A percentile compares a stretch with the other conserved stretches of the same genome.
Conservation (phyloP, 805 yeast species). For the Yamadazyma sp. region DNA sequence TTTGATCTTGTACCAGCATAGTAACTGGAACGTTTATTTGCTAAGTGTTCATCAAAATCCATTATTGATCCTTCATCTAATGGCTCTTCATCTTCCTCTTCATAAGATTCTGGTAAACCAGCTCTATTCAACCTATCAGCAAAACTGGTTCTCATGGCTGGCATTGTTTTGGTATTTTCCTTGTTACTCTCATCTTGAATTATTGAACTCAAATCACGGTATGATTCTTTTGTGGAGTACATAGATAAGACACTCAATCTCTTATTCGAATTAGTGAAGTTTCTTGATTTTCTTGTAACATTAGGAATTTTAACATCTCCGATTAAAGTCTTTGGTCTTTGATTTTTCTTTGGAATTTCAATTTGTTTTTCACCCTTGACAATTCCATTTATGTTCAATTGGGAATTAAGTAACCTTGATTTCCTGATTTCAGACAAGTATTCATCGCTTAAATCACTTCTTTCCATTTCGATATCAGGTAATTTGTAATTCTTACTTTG, state of each 20-base stretch:
- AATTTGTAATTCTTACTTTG: conserved; percentile 23
- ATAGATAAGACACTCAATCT: conserved; percentile 70
- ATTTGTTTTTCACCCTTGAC: conserved; percentile 17
- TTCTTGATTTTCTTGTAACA: conserved; percentile 65
- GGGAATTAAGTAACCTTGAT: conserved; percentile 43
- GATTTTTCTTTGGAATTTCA: conserved; percentile 20
- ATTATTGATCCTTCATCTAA: conserved; percentile 36
- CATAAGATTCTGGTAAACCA: conserved; percentile 23
- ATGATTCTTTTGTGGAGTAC: conserved; percentile 66
- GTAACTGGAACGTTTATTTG: conserved; percentile 38
- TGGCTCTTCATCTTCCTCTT: conserved; percentile 26
- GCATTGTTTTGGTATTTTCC: conserved; percentile 11
- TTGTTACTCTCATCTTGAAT: conserved; percentile 22
- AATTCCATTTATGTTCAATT: conserved; percentile 25
- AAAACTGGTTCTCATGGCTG: conserved; percentile 36
- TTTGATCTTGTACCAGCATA: conserved; percentile 23
- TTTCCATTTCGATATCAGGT: conserved; percentile 35
- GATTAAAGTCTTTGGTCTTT: conserved; percentile 38
- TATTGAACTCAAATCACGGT: conserved; percentile 51
- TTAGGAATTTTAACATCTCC: conserved; percentile 68
- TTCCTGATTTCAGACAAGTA: conserved; percentile 44
- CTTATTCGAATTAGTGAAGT: conserved; percentile 60
- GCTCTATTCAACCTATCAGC: conserved; percentile 41
- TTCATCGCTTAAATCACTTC: conserved; percentile 39
- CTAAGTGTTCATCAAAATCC: conserved; percentile 40